Percentiles rank a stretch among this genome's conserved stretches.
These are phyloP conservation scores for Blastomyces emzantsi DNA, from an alignment of 2,329 filamentous ascomycete species.

Conservation along the genomic window DNA sequence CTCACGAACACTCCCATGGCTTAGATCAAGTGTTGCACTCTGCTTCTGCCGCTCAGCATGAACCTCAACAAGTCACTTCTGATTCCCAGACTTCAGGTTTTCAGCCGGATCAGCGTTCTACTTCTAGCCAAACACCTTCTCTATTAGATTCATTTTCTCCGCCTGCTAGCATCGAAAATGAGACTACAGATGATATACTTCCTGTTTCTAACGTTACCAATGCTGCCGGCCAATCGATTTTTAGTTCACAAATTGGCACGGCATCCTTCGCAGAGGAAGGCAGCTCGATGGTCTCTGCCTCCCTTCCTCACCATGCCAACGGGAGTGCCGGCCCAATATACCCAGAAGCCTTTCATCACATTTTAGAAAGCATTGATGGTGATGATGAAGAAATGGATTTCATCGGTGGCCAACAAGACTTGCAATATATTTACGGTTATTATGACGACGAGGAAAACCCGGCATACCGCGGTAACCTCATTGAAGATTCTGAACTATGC, in stretches of 20 bases:
- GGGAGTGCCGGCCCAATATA: not conserved
- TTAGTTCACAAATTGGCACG: not conserved
- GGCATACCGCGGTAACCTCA: conserved; percentile 10
- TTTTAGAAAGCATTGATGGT: not conserved
- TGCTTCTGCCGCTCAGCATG: not conserved
- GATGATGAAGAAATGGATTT: conserved; percentile 2
- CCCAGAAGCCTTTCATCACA: not conserved
- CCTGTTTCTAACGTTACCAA: not conserved
- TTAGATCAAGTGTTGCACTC: not conserved
- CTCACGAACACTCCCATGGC: not conserved
- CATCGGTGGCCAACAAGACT: not conserved
- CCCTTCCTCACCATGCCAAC: not conserved
- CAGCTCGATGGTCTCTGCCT: not conserved
- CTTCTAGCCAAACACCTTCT: not conserved
- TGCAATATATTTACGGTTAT: conserved; percentile 1
- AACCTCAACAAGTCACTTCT: not conserved
- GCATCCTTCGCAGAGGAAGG: not conserved
- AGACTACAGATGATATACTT: not conserved
- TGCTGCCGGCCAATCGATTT: not conserved
- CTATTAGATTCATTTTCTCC: conserved; percentile 5
- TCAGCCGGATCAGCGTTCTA: not conserved
- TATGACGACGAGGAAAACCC: conserved; percentile 4
- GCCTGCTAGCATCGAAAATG: conserved; percentile 1
- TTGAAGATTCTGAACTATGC: conserved; percentile 11
- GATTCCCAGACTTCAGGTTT: not conserved